Percentiles rank a stretch among this genome's conserved stretches.
Conservation (phyloP, 2,329 filamentous ascomycete species). For the Delphinella strobiligena region DNA sequence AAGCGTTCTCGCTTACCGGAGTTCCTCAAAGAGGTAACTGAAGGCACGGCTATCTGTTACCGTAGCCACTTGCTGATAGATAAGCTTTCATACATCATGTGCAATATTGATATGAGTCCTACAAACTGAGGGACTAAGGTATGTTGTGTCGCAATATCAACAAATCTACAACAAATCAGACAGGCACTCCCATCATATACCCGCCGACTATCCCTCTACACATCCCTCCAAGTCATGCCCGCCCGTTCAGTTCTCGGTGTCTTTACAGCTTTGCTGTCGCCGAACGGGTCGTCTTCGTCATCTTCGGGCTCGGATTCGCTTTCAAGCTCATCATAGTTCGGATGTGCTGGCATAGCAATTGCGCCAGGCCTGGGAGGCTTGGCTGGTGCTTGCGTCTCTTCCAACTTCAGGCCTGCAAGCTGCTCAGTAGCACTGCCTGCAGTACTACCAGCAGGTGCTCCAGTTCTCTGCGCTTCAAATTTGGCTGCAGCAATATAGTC, state of each 20-base stretch:
- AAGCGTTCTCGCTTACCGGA: too few relatives aligned
- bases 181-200: too few relatives aligned
- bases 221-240: conserved; percentile 23
- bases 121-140: too few relatives aligned
- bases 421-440: conserved; percentile 23
- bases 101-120: too few relatives aligned
- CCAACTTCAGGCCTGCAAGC: conserved; percentile 33
- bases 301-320: conserved; percentile 49
- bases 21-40: too few relatives aligned
- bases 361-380: conserved; percentile 37
- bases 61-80: too few relatives aligned
- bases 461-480: neutral
- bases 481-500: neutral
- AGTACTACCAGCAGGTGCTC: neutral
- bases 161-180: too few relatives aligned
- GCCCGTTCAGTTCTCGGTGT: conserved; percentile 35
- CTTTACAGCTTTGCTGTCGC: conserved; percentile 62
- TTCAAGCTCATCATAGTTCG: conserved; percentile 38
- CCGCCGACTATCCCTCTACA: too few relatives aligned
- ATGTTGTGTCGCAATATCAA: too few relatives aligned
- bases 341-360: conserved; percentile 22
- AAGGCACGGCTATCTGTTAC: too few relatives aligned
- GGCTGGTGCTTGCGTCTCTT: conserved; percentile 26
- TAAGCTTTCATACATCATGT: too few relatives aligned
- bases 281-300: conserved; percentile 82